Evolutionary conservation across 2,329 filamentous ascomycete genomes (phyloP), one percentile per base, ranked within the genome.

Genomic region (Thelonectria discophora): DNA sequence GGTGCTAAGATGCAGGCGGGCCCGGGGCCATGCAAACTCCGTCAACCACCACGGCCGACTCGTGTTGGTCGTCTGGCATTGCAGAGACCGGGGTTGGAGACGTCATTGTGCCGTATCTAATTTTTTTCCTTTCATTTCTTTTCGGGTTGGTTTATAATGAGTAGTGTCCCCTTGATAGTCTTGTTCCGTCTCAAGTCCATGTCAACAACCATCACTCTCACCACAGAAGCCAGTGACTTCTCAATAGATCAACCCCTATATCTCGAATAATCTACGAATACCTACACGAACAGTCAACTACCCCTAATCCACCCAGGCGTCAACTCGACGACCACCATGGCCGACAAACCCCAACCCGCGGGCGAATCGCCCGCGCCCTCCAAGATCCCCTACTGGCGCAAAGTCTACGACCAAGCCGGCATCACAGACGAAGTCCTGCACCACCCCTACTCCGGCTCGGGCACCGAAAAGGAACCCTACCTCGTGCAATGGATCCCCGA

Each of bases 401-500:
- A 34, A 13, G 27, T 57, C 4, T 50, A 43, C 37, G 54, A 57
- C 17, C 54, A 57, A 24, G 54, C 54, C 13, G 54, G 46, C 24
- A 21, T 57, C 46, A 57, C 54, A 10, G 54, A 57, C 21, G 21
- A 50, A 34, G 54, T 57, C 12, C 46, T 57, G 34, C 49, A 57
- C 54, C 46, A 57, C 34, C 37, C 13, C 7, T 57, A 57, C 24
- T 17, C 54, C 21, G 54, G 54, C n/a, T 57, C 54, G 17, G 54
- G 54, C 17, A 57, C 54, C 8, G 24, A 49, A 43, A 20, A 45
- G 13, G 54, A 57, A 11, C 54, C 54, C 1, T 57, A 57, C 24
- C 12, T 50, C 12, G 54, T 57, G 24, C 46, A 50, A 57, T 57
- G 54, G 54, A 57, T 57, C 12, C 54, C 54, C 45, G 32, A 57